A percentile compares a stretch with the other conserved stretches of the same genome.
phyloP scores from a whole-genome alignment of 2,329 filamentous ascomycete species.

The Thyridium curvatum region DNA sequence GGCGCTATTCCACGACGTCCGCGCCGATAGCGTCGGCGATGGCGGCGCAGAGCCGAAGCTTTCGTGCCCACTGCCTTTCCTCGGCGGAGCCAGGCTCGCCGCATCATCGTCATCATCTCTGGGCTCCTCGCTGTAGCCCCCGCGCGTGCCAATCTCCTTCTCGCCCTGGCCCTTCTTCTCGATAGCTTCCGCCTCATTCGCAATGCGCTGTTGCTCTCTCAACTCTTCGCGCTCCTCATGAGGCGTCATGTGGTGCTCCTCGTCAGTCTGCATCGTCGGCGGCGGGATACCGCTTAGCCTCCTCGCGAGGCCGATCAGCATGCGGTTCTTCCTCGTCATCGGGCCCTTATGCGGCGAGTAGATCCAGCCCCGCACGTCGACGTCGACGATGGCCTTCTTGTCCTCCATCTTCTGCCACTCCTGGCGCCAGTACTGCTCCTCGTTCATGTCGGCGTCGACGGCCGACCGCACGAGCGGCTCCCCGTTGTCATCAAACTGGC shows the following conservation, averaged over 20 bases:
- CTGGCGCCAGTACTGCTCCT: conserved; percentile 68
- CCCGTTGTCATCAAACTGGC: conserved; percentile 49
- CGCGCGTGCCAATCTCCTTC: conserved; percentile 62
- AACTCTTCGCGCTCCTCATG: conserved; percentile 40
- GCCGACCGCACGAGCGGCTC: conserved; percentile 24
- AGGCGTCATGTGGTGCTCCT: conserved; percentile 13
- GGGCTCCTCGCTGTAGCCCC: conserved; percentile 67
- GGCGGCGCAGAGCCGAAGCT: conserved; percentile 27
- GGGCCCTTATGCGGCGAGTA: conserved; percentile 81
- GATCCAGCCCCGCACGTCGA: conserved; percentile 93
- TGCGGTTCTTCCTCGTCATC: conserved; percentile 78
- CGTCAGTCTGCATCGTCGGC: conserved; percentile 39
- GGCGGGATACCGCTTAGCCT: conserved; percentile 82
- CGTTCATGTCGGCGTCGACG: conserved; percentile 36
- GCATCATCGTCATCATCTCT: conserved; percentile 33
- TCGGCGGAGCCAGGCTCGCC: conserved; percentile 23
- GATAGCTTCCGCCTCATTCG: conserved; percentile 70
- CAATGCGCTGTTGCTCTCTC: conserved; percentile 59
- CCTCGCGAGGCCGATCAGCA: conserved; percentile 80
- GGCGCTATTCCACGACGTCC: conserved; percentile 22
- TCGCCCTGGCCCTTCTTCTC: conserved; percentile 66
- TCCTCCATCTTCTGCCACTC: conserved; percentile 79
- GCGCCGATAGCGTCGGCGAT: conserved; percentile 34
- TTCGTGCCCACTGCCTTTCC: too few species aligned
- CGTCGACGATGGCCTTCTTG: conserved; percentile 80